phyloP scores from a whole-genome alignment of 345 rosid genomes.

The Dovyalis caffra region DNA sequence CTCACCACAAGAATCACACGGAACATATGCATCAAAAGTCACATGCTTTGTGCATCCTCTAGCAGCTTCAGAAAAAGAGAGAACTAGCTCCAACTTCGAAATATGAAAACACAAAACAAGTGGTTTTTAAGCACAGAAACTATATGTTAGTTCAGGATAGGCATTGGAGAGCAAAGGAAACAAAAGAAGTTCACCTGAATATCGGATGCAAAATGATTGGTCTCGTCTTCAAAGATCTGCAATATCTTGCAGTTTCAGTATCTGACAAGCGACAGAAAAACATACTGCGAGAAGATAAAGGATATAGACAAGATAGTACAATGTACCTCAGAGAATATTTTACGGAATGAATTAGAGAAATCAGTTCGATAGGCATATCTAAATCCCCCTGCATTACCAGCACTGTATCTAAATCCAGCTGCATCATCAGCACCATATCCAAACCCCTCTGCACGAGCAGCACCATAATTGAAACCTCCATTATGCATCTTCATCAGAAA shows the following conservation, averaged over 20 bases:
- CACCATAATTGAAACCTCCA: slow-evolving; percentile 45
- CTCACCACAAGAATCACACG: slow-evolving; percentile 86
- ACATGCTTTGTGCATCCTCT: slow-evolving; percentile 79
- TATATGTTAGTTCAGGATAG: slow-evolving; percentile 14
- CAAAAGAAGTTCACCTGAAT: slow-evolving; percentile 51
- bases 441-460: slow-evolving; percentile 15
- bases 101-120: slow-evolving; percentile 14
- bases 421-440: slow-evolving; percentile 21
- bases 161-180: slow-evolving; percentile 6
- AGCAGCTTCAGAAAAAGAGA: slow-evolving; percentile 84
- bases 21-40: slow-evolving; percentile 68
- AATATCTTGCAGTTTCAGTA: slow-evolving; percentile 21
- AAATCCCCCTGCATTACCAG: slow-evolving; percentile 53
- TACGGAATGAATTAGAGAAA: slow-evolving; percentile 87
- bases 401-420: slow-evolving; percentile 18
- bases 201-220: slow-evolving; percentile 52
- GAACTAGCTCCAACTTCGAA: slow-evolving; percentile 58
- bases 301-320: slow-evolving; percentile 4
- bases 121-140: slow-evolving; percentile 24
- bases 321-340: slow-evolving; percentile 81
- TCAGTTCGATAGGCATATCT: slow-evolving; percentile 46
- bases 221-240: slow-evolving; percentile 74
- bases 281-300: neutral
- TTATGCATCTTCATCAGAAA: slow-evolving; percentile 37
- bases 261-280: slow-evolving; percentile 14